Conservation (phyloP, 2,329 filamentous ascomycete species). For the Apiospora pterosperma region DNA sequence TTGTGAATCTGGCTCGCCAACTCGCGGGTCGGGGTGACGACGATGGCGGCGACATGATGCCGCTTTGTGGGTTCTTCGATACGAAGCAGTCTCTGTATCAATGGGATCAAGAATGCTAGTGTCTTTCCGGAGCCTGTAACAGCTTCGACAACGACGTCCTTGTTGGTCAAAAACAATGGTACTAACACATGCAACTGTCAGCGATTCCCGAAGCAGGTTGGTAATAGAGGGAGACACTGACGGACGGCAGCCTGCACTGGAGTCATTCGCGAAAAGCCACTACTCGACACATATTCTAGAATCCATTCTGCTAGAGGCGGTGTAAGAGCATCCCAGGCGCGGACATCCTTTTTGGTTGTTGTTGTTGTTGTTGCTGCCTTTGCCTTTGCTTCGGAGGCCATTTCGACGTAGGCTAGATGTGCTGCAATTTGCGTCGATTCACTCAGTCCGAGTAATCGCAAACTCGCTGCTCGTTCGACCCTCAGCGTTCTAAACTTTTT, state of each 20-base stretch:
- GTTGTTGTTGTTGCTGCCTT: too few relatives aligned
- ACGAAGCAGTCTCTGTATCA: constrained; percentile 78
- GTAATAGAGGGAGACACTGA: constrained; percentile 37
- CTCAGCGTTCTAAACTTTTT: neutral
- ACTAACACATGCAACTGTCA: neutral
- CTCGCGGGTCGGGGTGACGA: constrained; percentile 91
- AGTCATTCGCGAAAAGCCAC: constrained; percentile 86
- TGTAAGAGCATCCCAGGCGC: constrained; percentile 66
- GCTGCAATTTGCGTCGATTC: neutral
- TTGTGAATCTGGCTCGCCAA: constrained; percentile 86
- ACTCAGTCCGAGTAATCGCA: too few relatives aligned
- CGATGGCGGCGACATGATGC: constrained; percentile 85
- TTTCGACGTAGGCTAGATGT: constrained; percentile 10
- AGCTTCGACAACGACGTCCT: constrained; percentile 80
- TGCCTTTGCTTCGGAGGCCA: constrained; percentile 31
- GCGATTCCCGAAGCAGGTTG: constrained; percentile 71
- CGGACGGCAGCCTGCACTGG: constrained; percentile 86
- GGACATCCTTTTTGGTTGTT: constrained; percentile 40
- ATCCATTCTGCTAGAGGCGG: constrained; percentile 79
- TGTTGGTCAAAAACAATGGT: constrained; percentile 54
- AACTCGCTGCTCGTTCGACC: neutral
- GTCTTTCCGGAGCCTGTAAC: constrained; percentile 93
- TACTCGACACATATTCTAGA: constrained; percentile 74
- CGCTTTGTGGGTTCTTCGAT: constrained; percentile 80
- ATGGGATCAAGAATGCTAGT: constrained; percentile 77